Evolutionary conservation across 2,329 filamentous ascomycete species (phyloP).

Genomic region (Aspergillus melleus): DNA sequence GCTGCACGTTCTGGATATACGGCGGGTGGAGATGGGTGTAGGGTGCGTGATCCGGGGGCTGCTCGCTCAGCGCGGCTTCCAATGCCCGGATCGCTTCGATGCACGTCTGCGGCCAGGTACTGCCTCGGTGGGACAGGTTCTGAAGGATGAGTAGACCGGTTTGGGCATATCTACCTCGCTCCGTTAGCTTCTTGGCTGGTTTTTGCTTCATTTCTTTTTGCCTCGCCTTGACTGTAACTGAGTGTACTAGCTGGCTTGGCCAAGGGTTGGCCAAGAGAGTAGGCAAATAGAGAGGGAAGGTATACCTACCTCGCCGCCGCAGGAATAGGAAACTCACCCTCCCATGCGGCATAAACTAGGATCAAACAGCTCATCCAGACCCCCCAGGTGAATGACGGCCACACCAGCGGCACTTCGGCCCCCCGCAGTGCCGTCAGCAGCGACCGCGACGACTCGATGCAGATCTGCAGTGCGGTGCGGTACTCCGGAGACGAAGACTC

Average conservation of each 20-base stretch:
- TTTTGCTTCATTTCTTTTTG: not conserved
- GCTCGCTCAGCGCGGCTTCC: conserved; percentile 26
- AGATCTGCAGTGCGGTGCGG: conserved; percentile 52
- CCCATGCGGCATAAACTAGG: conserved; percentile 52
- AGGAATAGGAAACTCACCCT: conserved; percentile 41
- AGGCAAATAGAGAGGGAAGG: not conserved
- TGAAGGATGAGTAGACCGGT: conserved; percentile 34
- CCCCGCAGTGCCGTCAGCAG: conserved; percentile 45
- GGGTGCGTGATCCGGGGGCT: not conserved
- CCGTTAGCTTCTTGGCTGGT: not conserved
- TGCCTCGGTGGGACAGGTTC: conserved; percentile 34
- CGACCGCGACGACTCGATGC: conserved; percentile 52
- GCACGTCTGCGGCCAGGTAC: conserved; percentile 41
- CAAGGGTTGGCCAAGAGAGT: not conserved
- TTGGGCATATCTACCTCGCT: conserved; percentile 35
- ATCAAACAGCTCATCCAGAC: conserved; percentile 57
- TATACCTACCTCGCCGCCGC: conserved; percentile 14
- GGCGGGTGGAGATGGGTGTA: not conserved
- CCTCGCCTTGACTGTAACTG: not conserved
- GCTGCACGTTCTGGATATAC: not conserved
- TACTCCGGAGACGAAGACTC: conserved; percentile 47
- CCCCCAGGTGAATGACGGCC: conserved; percentile 56
- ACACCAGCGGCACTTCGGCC: conserved; percentile 38
- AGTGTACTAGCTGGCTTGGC: not conserved
- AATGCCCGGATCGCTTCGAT: conserved; percentile 40